Base-by-base conservation (phyloP, 2,329 filamentous ascomycete species). In the Calonectria multiphialidica region DNA sequence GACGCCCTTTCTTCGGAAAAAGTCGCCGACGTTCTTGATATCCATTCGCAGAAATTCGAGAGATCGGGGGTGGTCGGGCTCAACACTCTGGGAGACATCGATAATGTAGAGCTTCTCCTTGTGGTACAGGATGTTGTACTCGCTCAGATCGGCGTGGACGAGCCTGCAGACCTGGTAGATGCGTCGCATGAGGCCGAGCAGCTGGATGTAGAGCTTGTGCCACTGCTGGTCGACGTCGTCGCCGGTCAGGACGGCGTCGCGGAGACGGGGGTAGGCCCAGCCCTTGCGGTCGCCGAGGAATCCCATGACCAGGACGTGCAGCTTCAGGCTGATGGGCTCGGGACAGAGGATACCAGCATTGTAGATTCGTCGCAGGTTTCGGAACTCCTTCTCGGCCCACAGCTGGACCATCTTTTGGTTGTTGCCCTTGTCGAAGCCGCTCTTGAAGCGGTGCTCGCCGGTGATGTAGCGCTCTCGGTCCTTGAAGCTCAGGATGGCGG, bases 321-420 rank as follows among this genome's bases (percentile, higher is more conserved):
- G 90, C 80, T 96, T 95, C 62, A 99, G 91, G 78, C 93, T 93
- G 72, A 98, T 88, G 3, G 97, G 96, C 81, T 98, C 95, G 0
- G 97, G 97, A 77, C 94, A 98, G 7, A 95, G 94, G 67, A 99
- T 98, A 9, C 94, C 95, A 9, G 96, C 93, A 7, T 91, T 87
- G 83, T 97, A 88, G 74, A 99, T 93, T 68, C 97, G 90, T 77
- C 95, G 93, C 80, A 99, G 85, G 84, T 99, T 99, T 49, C 97
- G 91, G 87, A 97, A 98, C 85, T 99, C 97, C 86, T 99, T 99
- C 86, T 99, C 96, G 0, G 97, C 97, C 97, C 97, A 99, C 28
- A 98, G 88, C 84, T 98, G 98, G 77, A 99, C 96, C 96, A 98
- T 98, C 77, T 96, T 95, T 61, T 96, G 91, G 86, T 95, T 98